Percentiles rank a stretch among this genome's conserved stretches.
Evolutionary conservation across 495 filamentous ascomycete species (phyloP).

Genomic region (Neurospora pannonica): DNA sequence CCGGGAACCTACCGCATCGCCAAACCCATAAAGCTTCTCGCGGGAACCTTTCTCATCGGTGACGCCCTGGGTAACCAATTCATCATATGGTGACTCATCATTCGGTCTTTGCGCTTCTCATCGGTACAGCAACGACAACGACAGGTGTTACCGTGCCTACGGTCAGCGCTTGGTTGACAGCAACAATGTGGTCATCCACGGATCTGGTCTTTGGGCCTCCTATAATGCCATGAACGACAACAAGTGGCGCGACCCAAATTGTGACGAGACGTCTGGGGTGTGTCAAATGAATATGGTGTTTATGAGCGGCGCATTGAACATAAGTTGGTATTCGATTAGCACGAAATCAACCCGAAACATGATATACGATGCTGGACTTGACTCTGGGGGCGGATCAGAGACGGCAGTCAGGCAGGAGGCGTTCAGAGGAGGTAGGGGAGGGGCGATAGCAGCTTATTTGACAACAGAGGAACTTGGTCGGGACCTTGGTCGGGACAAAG

Average conservation of each 20-base stretch:
- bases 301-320: slow-evolving; percentile 17
- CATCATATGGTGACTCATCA: slow-evolving; percentile 7
- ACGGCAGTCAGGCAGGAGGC: slow-evolving; percentile 27
- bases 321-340: slow-evolving; percentile 35
- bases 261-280: slow-evolving; percentile 11
- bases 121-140: slow-evolving; percentile 4
- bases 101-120: slow-evolving; percentile 14
- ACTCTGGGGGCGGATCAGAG: slow-evolving; percentile 2
- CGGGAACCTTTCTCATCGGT: neutral
- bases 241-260: slow-evolving; percentile 11
- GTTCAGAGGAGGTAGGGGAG: slow-evolving; percentile 41
- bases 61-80: slow-evolving; percentile 4
- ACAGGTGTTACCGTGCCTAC: slow-evolving; percentile 34
- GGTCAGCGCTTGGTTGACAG: slow-evolving; percentile 27
- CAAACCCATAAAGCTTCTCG: neutral
- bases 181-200: slow-evolving; percentile 36
- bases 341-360: slow-evolving; percentile 36
- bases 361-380: slow-evolving; percentile 23
- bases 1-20: neutral
- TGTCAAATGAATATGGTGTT: slow-evolving; percentile 38
- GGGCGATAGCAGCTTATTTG: slow-evolving; percentile 21
- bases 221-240: slow-evolving; percentile 32
- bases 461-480: neutral
- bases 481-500: neutral
- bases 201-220: slow-evolving; percentile 42